Evolutionary conservation across 208 protist genomes (phyloP).

Genomic region (Naegleria gruberi): DNA sequence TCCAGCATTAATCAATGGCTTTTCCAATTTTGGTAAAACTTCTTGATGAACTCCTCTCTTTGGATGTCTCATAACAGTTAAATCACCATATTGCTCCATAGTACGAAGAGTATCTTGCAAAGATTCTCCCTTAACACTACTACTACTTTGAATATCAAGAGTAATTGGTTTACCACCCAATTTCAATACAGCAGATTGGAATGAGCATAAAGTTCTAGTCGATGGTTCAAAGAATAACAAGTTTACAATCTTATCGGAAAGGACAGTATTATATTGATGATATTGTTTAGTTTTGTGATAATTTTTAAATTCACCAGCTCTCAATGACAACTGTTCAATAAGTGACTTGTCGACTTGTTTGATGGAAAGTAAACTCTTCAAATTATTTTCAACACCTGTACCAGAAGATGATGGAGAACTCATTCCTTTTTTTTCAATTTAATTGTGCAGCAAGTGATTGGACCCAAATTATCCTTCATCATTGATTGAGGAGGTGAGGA

Average conservation of each 20-base stretch:
- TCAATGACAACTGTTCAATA: not conserved
- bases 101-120: constrained; percentile 69
- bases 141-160: constrained; percentile 44
- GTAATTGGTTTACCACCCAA: not conserved
- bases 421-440: no score
- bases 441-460: no score
- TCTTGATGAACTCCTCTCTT: constrained; percentile 61
- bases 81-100: constrained; percentile 79
- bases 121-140: constrained; percentile 67
- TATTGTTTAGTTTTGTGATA: not conserved
- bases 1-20: constrained; percentile 90
- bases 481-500: no score
- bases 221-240: constrained; percentile 19
- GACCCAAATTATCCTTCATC: no score
- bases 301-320: not conserved
- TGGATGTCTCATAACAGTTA: constrained; percentile 89
- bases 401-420: no score
- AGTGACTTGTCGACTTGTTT: not conserved
- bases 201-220: constrained; percentile 12
- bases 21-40: constrained; percentile 48
- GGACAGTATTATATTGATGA: not conserved
- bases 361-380: not conserved
- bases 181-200: not conserved
- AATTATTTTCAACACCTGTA: no score
- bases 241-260: not conserved